A percentile compares a stretch with the other conserved stretches of the same genome.
These are phyloP conservation scores for Hippophae tibetana DNA, from an alignment of 306 rosid genomes.

Conservation along the genomic window DNA sequence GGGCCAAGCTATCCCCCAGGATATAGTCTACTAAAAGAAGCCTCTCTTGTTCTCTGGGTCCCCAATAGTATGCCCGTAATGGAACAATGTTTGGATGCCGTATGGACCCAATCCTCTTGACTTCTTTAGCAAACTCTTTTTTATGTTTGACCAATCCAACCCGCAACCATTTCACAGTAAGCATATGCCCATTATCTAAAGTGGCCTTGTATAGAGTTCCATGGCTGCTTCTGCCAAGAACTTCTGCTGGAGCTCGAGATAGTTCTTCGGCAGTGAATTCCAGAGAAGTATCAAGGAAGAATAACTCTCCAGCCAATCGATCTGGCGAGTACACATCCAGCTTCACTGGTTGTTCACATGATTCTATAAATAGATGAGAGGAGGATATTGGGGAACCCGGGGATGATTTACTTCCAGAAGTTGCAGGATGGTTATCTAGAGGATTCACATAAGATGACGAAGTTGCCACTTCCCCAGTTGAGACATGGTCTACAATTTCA, in stretches of 20 bases:
- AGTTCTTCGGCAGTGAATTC: constrained; percentile 89
- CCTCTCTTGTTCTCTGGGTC: constrained; percentile 98
- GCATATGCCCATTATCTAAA: constrained; percentile 77
- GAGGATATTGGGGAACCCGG: constrained; percentile 76
- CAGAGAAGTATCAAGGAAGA: constrained; percentile 70
- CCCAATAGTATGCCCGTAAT: constrained; percentile 90
- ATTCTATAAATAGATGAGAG: constrained; percentile 66
- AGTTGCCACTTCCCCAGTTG: constrained; percentile 48
- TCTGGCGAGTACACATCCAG: constrained; percentile 93
- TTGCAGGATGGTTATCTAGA: constrained; percentile 55
- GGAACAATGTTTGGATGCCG: constrained; percentile 88
- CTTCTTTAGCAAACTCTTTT: constrained; percentile 95
- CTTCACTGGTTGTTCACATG: constrained; percentile 69
- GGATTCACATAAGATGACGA: constrained; percentile 50
- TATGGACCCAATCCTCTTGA: constrained; percentile 78
- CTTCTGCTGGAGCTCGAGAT: constrained; percentile 98
- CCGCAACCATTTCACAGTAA: constrained; percentile 95
- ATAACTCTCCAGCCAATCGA: constrained; percentile 86
- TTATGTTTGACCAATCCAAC: constrained; percentile 91
- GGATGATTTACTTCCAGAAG: constrained; percentile 74
- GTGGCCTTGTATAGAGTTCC: constrained; percentile 98
- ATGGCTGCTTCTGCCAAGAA: constrained; percentile 97
- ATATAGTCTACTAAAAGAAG: constrained; percentile 87
- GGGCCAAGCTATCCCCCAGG: constrained; percentile 85
- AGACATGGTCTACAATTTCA: constrained; percentile 55